phyloP scores from a whole-genome alignment of 805 yeast species.

The Sugiyamaella floridensis region DNA sequence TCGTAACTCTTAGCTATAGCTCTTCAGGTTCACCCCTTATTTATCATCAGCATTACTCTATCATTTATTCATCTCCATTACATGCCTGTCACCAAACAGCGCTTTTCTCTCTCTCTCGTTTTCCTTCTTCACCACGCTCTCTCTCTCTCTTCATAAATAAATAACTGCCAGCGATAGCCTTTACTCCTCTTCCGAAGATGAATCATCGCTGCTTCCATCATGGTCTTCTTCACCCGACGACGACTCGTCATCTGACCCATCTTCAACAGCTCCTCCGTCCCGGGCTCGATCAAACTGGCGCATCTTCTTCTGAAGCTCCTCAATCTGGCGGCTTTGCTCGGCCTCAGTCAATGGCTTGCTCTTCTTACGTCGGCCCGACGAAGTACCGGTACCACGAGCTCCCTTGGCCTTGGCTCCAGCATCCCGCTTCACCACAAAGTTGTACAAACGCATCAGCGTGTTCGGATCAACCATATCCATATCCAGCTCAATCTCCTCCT shows the following conservation, averaged over 20 bases:
- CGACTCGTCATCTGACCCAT: conserved; percentile 18
- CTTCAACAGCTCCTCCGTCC: conserved; percentile 18
- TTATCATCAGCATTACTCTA: background rate
- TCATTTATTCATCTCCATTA: background rate
- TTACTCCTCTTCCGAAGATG: conserved; percentile 33
- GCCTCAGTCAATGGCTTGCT: conserved; percentile 56
- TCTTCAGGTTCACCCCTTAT: background rate
- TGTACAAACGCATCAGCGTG: conserved; percentile 76
- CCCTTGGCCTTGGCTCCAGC: conserved; percentile 16
- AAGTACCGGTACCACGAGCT: conserved; percentile 14
- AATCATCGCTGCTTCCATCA: conserved; percentile 26
- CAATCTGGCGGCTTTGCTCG: conserved; percentile 62
- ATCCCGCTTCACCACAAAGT: conserved; percentile 59
- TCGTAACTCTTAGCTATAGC: no score
- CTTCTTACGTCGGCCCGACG: conserved; percentile 35
- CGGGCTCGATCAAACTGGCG: conserved; percentile 51
- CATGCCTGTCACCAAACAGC: background rate
- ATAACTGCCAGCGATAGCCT: background rate
- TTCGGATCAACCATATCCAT: conserved; percentile 85
- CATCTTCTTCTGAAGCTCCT: conserved; percentile 63
- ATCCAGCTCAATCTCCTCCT: conserved; percentile 94
- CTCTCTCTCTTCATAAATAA: conserved; percentile 8
- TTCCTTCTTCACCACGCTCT: no score
- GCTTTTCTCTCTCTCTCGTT: background rate
- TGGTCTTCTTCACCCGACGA: conserved; percentile 23